These are phyloP conservation scores for Vitis hybrid DNA, from an alignment of 177 flowering plant species.

Conservation along the genomic window DNA sequence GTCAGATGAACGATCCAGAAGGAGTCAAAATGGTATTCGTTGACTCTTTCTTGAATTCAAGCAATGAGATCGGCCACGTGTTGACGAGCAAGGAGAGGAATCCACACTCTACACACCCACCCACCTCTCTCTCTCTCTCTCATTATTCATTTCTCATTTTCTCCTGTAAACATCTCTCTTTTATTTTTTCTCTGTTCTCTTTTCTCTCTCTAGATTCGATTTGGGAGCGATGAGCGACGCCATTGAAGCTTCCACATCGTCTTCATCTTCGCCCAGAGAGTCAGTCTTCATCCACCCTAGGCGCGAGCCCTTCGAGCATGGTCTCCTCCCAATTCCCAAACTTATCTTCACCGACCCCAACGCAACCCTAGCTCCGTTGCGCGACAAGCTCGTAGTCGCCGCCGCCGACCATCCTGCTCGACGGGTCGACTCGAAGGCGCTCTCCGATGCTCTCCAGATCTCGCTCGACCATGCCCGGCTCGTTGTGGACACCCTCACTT, in stretches of 20 bases:
- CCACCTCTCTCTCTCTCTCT: slow-evolving; percentile 7
- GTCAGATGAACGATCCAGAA: no score
- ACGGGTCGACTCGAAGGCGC: slow-evolving; percentile 43
- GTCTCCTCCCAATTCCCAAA: slow-evolving; percentile 87
- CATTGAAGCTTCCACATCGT: slow-evolving; percentile 34
- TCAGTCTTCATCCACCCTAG: slow-evolving; percentile 52
- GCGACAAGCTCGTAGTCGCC: slow-evolving; percentile 42
- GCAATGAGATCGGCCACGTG: no score
- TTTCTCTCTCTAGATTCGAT: not conserved
- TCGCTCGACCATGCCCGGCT: slow-evolving; percentile 70
- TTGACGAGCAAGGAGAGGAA: not conserved
- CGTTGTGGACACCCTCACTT: slow-evolving; percentile 71
- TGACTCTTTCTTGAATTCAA: no score
- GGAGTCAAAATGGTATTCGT: no score
- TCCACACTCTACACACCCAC: not conserved
- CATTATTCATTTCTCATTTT: not conserved
- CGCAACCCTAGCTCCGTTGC: slow-evolving; percentile 62
- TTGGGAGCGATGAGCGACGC: slow-evolving; percentile 32
- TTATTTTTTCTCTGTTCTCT: not conserved
- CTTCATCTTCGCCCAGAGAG: slow-evolving; percentile 20
- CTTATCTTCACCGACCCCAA: slow-evolving; percentile 81
- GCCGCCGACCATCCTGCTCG: slow-evolving; percentile 7
- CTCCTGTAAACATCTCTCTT: slow-evolving; percentile 9
- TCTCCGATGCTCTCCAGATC: slow-evolving; percentile 72
- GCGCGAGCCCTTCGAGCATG: slow-evolving; percentile 93